A percentile compares a stretch with the other conserved stretches of the same genome.
These are phyloP conservation scores for Lactifluus volemus DNA, from an alignment of 768 basidiomycete genomes.

Conservation along the genomic window DNA sequence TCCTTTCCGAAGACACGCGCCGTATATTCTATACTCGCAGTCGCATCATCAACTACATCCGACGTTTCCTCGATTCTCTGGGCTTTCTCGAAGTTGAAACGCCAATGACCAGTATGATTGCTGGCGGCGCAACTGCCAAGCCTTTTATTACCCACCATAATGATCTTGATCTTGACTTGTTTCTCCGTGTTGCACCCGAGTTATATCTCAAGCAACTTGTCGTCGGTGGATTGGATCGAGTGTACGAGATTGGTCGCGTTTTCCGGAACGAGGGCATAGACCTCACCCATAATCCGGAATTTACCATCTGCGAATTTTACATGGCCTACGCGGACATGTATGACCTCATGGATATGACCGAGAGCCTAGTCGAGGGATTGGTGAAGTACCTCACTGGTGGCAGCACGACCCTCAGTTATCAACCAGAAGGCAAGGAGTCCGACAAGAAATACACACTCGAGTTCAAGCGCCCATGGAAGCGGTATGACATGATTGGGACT, in stretches of 20 bases:
- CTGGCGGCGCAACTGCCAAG: conserved; percentile 97
- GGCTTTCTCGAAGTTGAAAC: conserved; percentile 99
- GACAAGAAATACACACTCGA: conserved; percentile 70
- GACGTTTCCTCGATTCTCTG: conserved; percentile 79
- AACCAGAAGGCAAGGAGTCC: conserved; percentile 85
- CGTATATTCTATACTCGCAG: conserved; percentile 86
- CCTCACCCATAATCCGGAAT: conserved; percentile 98
- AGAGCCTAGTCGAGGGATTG: conserved; percentile 80
- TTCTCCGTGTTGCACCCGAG: conserved; percentile 96
- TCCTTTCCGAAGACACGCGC: conserved; percentile 85
- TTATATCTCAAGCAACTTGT: conserved; percentile 96
- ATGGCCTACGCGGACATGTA: conserved; percentile 99
- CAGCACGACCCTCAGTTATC: conserved; percentile 69
- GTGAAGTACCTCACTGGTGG: conserved; percentile 83
- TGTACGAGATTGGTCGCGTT: conserved; percentile 96
- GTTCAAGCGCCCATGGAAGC: conserved; percentile 93
- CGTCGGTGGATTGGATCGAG: conserved; percentile 94
- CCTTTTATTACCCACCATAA: conserved; percentile 99
- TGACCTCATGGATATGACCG: conserved; percentile 97
- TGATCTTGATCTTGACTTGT: conserved; percentile 92
- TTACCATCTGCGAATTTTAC: conserved; percentile 99
- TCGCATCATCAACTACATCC: conserved; percentile 86
- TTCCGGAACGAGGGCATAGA: conserved; percentile 99
- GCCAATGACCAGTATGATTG: conserved; percentile 93
- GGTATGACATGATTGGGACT: conserved; percentile 96